phyloP scores from a whole-genome alignment of 768 basidiomycete genomes.

The Termitomyces sp. region DNA sequence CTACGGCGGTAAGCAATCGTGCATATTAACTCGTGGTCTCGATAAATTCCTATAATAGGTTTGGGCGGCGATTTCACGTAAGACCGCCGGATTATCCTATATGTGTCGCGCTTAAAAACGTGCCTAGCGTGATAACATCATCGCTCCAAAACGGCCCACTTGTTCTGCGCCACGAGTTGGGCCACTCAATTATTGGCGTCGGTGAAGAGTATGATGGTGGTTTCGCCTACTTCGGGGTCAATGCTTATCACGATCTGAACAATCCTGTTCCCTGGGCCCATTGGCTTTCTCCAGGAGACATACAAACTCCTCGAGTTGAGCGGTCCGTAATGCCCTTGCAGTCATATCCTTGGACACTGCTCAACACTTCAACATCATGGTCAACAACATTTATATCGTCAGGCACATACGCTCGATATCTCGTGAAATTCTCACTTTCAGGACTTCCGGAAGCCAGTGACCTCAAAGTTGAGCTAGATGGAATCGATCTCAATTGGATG shows the following conservation, averaged over 20 bases:
- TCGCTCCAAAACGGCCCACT: constrained; percentile 69
- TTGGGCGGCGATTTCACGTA: constrained; percentile 77
- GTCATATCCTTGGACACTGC: constrained; percentile 68
- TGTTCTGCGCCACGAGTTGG: constrained; percentile 74
- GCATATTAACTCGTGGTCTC: neutral
- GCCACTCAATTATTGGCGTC: constrained; percentile 72
- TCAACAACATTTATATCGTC: constrained; percentile 56
- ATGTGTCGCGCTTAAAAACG: neutral
- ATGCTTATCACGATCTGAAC: constrained; percentile 43
- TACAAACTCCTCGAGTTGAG: constrained; percentile 38
- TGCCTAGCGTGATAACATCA: constrained; percentile 64
- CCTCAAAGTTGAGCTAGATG: constrained; percentile 57
- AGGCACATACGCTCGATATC: constrained; percentile 53
- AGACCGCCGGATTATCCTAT: constrained; percentile 16
- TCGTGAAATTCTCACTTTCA: constrained; percentile 68
- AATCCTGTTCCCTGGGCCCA: constrained; percentile 58
- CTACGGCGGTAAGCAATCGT: constrained; percentile 55
- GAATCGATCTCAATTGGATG: constrained; percentile 50
- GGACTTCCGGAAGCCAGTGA: constrained; percentile 53
- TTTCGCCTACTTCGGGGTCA: constrained; percentile 64
- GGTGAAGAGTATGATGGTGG: constrained; percentile 87
- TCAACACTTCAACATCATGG: constrained; percentile 58
- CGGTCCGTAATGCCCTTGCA: constrained; percentile 74
- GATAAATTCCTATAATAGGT: constrained; percentile 30
- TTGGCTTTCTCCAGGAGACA: constrained; percentile 48